Conservation (phyloP, 2,329 filamentous ascomycete genomes). For the Westerdykella sp. region DNA sequence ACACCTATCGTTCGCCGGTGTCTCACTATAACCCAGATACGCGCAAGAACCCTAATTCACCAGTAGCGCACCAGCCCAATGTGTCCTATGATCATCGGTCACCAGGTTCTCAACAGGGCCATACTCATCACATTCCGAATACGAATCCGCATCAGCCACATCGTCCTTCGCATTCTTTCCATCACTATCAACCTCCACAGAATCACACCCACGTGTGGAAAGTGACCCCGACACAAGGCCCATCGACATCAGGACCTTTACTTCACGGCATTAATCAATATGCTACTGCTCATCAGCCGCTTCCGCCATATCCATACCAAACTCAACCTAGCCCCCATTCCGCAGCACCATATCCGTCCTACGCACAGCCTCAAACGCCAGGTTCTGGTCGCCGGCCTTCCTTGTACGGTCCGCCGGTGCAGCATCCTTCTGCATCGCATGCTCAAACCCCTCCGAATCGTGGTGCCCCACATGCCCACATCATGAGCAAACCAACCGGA, state of each 20-base stretch:
- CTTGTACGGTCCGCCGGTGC: constrained; percentile 8
- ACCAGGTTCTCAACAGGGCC: constrained; percentile 19
- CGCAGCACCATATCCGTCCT: constrained; percentile 5
- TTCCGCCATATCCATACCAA: constrained; percentile 24
- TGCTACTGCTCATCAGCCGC: constrained; percentile 16
- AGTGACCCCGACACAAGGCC: constrained; percentile 5
- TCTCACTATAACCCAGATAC: constrained; percentile 27
- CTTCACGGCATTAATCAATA: constrained; percentile 22
- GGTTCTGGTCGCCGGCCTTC: constrained; percentile 8
- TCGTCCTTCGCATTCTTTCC: constrained; percentile 19
- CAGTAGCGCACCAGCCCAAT: constrained; percentile 35
- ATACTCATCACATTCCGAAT: constrained; percentile 10
- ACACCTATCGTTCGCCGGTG: constrained; percentile 23
- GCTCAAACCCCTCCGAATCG: constrained; percentile 27
- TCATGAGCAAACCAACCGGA: constrained; percentile 24
- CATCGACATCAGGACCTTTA: constrained; percentile 15
- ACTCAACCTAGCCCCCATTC: constrained; percentile 8
- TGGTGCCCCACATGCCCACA: constrained; percentile 29
- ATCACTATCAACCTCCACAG: constrained; percentile 20
- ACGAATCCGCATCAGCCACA: constrained; percentile 11
- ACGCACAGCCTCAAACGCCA: constrained; percentile 10
- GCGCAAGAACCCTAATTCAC: constrained; percentile 33
- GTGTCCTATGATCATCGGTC: constrained; percentile 30
- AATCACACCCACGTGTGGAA: constrained; percentile 22
- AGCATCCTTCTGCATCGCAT: constrained; percentile 12